Conservation (phyloP, 306 rosid species). For the Malus sylvestris region DNA sequence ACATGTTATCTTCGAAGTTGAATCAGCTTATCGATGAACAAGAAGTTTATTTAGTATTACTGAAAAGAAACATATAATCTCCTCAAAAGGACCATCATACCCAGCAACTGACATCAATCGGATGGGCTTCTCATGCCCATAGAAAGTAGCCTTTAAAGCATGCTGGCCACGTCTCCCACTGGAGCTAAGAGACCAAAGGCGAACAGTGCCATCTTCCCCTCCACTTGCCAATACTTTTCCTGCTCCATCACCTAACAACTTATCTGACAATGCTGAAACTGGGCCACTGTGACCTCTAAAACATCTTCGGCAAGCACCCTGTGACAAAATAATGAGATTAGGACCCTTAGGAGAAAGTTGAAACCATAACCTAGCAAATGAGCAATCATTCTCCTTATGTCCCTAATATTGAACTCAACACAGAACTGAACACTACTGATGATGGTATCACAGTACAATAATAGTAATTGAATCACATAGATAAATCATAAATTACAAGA, state of each 20-base stretch:
- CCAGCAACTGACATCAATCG: slow-evolving; percentile 63
- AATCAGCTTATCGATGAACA: neutral
- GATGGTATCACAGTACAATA: neutral
- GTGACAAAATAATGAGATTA: slow-evolving; percentile 8
- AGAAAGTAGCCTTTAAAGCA: slow-evolving; percentile 62
- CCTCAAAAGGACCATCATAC: slow-evolving; percentile 35
- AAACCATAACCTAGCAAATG: neutral
- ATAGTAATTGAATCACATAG: neutral
- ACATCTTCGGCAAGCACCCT: slow-evolving; percentile 57
- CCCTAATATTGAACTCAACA: neutral
- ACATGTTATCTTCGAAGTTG: neutral
- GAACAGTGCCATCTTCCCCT: slow-evolving; percentile 88
- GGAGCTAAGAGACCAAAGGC: slow-evolving; percentile 74
- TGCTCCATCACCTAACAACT: slow-evolving; percentile 60
- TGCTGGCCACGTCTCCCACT: slow-evolving; percentile 59
- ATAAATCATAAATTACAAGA: neutral
- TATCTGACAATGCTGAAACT: slow-evolving; percentile 63
- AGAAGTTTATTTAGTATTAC: neutral
- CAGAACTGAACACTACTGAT: neutral
- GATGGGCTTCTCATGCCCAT: slow-evolving; percentile 77
- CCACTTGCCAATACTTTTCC: slow-evolving; percentile 85
- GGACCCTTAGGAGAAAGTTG: neutral
- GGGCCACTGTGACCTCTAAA: slow-evolving; percentile 85
- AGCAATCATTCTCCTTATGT: neutral
- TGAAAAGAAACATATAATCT: neutral